Percentiles rank a stretch among this genome's conserved stretches.
These are phyloP conservation scores for Artomyces pyxidatus DNA, from an alignment of 768 basidiomycete genomes.

Conservation along the genomic window DNA sequence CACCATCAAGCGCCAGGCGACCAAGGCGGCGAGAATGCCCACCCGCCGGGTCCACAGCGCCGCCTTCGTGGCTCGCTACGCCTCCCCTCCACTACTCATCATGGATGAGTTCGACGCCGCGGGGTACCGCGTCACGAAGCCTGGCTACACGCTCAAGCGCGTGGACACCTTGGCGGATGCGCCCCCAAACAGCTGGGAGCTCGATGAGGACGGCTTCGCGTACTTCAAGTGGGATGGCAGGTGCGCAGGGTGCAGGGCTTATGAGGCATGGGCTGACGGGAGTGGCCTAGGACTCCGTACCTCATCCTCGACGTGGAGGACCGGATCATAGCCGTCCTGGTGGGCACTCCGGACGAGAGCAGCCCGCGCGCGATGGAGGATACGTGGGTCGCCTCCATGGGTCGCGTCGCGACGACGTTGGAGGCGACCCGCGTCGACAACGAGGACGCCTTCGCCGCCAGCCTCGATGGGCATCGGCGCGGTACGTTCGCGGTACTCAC, in stretches of 20 bases:
- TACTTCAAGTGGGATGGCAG: neutral
- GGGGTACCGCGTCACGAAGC: no score
- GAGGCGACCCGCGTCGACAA: neutral
- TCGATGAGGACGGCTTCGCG: neutral
- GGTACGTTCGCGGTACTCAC: no score
- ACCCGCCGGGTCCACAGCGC: no score
- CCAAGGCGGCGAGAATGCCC: no score
- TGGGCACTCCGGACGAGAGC: neutral
- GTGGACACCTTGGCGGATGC: neutral
- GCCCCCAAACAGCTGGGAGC: neutral
- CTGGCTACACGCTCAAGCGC: neutral
- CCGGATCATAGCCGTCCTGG: neutral
- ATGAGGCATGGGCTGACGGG: conserved; percentile 7
- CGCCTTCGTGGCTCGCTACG: no score
- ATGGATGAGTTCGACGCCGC: no score
- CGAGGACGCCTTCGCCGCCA: no score
- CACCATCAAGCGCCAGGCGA: no score
- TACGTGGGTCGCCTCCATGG: neutral
- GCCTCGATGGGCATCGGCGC: no score
- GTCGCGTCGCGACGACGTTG: neutral
- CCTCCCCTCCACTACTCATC: no score
- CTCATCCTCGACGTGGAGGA: neutral
- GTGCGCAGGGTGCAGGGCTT: neutral
- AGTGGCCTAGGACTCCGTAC: conserved; percentile 11
- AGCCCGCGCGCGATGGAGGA: neutral